These are phyloP conservation scores for Dryadomyces quercivorus DNA, from an alignment of 2,329 filamentous ascomycete genomes.

Conservation along the genomic window DNA sequence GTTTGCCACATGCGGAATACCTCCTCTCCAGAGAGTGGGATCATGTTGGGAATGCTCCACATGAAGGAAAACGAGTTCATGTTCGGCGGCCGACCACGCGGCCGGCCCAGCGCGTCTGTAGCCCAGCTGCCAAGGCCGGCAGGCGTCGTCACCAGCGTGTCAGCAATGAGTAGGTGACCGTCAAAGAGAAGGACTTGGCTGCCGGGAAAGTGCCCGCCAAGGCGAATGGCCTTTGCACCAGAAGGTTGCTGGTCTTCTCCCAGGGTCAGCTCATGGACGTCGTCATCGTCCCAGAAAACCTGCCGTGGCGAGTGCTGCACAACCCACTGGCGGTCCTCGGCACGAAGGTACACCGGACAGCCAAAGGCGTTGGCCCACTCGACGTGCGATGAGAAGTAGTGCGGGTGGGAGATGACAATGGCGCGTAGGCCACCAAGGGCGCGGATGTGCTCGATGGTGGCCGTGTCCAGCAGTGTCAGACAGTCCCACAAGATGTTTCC, in stretches of 20 bases:
- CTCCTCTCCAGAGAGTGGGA: slow-evolving; percentile 53
- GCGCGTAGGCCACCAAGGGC: slow-evolving; percentile 52
- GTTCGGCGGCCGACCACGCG: slow-evolving; percentile 25
- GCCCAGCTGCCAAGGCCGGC: slow-evolving; percentile 37
- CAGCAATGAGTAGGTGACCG: slow-evolving; percentile 56
- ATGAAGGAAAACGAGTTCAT: slow-evolving; percentile 55
- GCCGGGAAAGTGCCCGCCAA: slow-evolving; percentile 71
- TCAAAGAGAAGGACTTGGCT: slow-evolving; percentile 55
- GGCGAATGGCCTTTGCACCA: slow-evolving; percentile 49
- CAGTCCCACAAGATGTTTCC: slow-evolving; percentile 77
- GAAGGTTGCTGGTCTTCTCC: slow-evolving; percentile 8
- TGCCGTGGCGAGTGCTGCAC: slow-evolving; percentile 30
- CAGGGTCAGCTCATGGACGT: slow-evolving; percentile 23
- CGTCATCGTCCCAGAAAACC: slow-evolving; percentile 30
- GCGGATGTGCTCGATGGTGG: slow-evolving; percentile 46
- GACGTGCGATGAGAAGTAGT: slow-evolving; percentile 68
- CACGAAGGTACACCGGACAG: slow-evolving; percentile 58
- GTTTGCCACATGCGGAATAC: slow-evolving; percentile 60
- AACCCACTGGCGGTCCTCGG: slow-evolving; percentile 55
- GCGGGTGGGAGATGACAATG: slow-evolving; percentile 69
- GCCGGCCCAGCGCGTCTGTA: slow-evolving; percentile 25
- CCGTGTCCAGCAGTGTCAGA: slow-evolving; percentile 54
- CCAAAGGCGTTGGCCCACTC: slow-evolving; percentile 59
- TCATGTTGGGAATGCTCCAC: slow-evolving; percentile 67
- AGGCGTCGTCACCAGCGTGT: slow-evolving; percentile 63